Base-by-base conservation (phyloP, 495 filamentous ascomycete genomes). In the Elasticomyces elasticus region DNA sequence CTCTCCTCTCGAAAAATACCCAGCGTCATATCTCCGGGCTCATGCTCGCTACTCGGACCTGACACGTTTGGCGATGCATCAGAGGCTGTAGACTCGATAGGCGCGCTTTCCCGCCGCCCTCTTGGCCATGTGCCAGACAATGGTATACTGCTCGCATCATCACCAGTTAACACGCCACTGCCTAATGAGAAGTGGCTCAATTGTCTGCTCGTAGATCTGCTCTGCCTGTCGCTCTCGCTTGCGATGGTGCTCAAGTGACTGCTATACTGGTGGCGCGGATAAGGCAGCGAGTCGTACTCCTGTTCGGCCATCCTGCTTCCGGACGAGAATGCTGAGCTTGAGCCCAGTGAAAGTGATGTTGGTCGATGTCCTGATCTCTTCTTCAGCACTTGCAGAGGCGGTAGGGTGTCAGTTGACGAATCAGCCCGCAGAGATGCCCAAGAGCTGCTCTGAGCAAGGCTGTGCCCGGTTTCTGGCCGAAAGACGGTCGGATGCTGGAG, bases 191-290 rank as follows among this genome's bases (percentile, higher is more conserved):
- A 61, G 17, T 61, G 58, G 40, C 58, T 61, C 17, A 61, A 44
- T 12, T 52, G 58, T 48, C 59, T 47, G 58, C 66, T 53, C 53
- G 52, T 26, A 3, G 33, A 47, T 43, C 53, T 24, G 40, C 54
- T 57, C 38, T 52, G 54, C 26, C 45, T 11, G 22, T 69, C 66
- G 26, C 67, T 67, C 44, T 69, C 68, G 17, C 67, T 69, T 19
- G 58, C 57, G 51, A 70, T 70, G 24, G 68, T 70, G 49, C 67
- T 69, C 33, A 70, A 62, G 49, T 63, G 55, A 43, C 63, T 65
- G 54, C 56, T 68, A 60, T 66, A 56, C 13, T 31, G 54, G 10
- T 57, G 15, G 20, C 58, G 53, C 17, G 58, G 58, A 38, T 54
- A 61, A 1, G 58, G 58, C 33, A 56, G 28, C 0, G 37, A 43